Conservation (phyloP, 2,329 filamentous ascomycete genomes). For the Fusarium multiceps region DNA sequence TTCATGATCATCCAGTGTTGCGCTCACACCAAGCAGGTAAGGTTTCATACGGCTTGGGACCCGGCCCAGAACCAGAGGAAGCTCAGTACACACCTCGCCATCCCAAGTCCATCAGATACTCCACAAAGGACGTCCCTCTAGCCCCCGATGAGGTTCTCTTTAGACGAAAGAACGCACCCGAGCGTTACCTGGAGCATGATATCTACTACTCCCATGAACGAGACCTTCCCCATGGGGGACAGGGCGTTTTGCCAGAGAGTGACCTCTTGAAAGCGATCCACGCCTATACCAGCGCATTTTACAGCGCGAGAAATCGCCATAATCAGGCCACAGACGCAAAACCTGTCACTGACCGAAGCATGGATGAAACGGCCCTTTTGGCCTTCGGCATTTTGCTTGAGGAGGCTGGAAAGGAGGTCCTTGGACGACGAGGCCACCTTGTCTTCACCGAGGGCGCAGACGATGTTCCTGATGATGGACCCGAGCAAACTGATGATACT, state of each 20-base stretch:
- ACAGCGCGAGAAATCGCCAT: constrained; percentile 57
- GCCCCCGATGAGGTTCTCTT: constrained; percentile 80
- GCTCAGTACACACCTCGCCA: constrained; percentile 24
- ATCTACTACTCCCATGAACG: constrained; percentile 74
- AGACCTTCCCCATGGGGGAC: constrained; percentile 60
- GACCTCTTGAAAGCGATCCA: constrained; percentile 78
- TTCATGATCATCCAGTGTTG: constrained; percentile 13
- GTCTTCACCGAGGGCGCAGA: constrained; percentile 73
- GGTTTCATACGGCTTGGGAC: constrained; percentile 43
- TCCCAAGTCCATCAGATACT: constrained; percentile 40
- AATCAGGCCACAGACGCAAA: constrained; percentile 35
- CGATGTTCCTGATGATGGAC: constrained; percentile 26
- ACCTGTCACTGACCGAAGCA: constrained; percentile 65
- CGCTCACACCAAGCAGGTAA: constrained; percentile 48
- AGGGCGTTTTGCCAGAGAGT: constrained; percentile 70
- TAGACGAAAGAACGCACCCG: constrained; percentile 70
- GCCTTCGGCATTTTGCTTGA: constrained; percentile 81
- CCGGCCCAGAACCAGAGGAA: constrained; percentile 39
- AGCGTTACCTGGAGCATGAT: constrained; percentile 76
- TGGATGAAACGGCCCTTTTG: constrained; percentile 83
- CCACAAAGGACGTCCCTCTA: constrained; percentile 52
- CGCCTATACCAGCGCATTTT: constrained; percentile 74
- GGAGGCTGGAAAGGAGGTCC: constrained; percentile 69
- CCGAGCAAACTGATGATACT: constrained; percentile 35
- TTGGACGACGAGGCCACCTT: constrained; percentile 75